Base-by-base conservation (phyloP, 768 basidiomycete species). In the Lactarius vividus region DNA sequence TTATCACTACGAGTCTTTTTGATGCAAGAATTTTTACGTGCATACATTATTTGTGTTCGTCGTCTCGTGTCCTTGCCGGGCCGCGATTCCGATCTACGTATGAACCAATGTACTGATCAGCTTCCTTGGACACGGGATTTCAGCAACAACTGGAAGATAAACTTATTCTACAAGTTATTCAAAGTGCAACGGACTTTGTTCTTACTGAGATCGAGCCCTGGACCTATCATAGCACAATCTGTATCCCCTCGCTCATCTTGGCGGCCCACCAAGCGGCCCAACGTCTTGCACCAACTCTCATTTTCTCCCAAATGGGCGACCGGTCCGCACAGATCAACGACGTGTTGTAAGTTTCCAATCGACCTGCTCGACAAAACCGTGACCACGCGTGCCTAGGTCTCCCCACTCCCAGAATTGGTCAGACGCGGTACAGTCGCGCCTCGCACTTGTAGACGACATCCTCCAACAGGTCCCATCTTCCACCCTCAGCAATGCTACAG, bases 391-490 rank as follows among this genome's bases (percentile, higher is more conserved):
- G 40, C 28, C 23, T 56, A 66, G 65, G 49, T 61, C 65, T n/a
- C 16, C 60, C 60, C 65, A 52, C 23, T 26, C 0, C 23, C 23
- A 62, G 29, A 62, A 66, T 46, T 66, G 65, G 65, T 59, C 65
- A 37, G 57, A 62, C 26, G 65, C 61, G 10, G 57, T 53, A 29
- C 65, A 62, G 40, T 56, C 65, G 8, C 65, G 62, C 40, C 58
- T 62, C 15, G 53, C 49, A 37, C 52, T 59, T 33, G 66, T 63
- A 26, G 65, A 66, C 57, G 57, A 54, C 40, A 29, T 62, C 39
- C 18, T 66, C 16, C 61, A 20, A 54, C 65, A 53, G 33, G 65
- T 66, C 23, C 61, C 60, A 7, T 52, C 61, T 20, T 44, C 61
- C 9, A 18, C 57, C 23, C 62, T 67, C 28, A 63, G 42, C 28